Evolutionary conservation across 306 rosid species (phyloP).

Genomic region (Styphnolobium japonicum): DNA sequence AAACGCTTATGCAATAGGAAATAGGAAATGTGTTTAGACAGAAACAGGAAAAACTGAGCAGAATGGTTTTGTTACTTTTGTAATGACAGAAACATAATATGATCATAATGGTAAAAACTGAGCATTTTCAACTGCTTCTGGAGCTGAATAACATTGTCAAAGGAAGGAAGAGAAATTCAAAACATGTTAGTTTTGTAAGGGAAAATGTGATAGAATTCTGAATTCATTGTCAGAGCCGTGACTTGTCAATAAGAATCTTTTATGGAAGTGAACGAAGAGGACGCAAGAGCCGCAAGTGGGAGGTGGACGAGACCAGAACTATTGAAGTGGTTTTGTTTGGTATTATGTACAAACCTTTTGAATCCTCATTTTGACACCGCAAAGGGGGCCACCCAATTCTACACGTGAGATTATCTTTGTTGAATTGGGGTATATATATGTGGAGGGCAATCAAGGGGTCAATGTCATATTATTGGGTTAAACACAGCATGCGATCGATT

Average conservation of each 20-base stretch:
- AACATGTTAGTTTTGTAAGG: background rate
- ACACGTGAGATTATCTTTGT: slow-evolving; percentile 1
- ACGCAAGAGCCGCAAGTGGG: slow-evolving; percentile 3
- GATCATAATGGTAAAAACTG: background rate
- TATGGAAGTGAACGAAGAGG: slow-evolving; percentile 42
- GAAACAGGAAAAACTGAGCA: too few relatives aligned
- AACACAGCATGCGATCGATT: slow-evolving; percentile 14
- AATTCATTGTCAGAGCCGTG: background rate
- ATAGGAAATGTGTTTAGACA: background rate
- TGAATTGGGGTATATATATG: background rate
- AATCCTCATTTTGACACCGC: background rate
- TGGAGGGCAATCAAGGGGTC: background rate
- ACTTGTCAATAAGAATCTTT: background rate
- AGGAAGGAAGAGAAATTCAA: background rate
- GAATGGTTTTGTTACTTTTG: too few relatives aligned
- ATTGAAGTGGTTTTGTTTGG: slow-evolving; percentile 4
- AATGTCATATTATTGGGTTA: background rate
- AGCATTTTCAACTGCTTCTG: background rate
- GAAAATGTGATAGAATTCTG: background rate
- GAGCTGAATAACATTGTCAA: background rate
- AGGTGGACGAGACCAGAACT: background rate
- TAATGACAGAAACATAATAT: background rate
- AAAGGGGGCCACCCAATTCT: background rate
- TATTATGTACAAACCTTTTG: background rate
- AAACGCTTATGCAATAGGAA: background rate